These are phyloP conservation scores for Plasmodium blacklocki DNA, from an alignment of 169 alveolate species.

Conservation along the genomic window DNA sequence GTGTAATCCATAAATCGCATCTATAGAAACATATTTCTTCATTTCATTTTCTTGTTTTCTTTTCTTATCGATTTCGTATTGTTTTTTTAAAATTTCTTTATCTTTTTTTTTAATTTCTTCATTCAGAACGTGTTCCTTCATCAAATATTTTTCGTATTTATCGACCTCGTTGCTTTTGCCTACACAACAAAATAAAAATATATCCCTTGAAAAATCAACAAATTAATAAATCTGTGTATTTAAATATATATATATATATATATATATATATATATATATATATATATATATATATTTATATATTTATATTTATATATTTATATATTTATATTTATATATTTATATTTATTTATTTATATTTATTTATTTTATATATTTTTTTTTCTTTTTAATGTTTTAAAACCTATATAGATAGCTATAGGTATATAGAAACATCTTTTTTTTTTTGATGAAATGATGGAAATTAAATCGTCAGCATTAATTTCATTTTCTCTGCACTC, in stretches of 20 bases:
- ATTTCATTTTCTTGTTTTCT: conserved; percentile 22
- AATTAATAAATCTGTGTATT: neutral
- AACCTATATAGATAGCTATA: conserved; percentile 49
- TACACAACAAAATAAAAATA: neutral
- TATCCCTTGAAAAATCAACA: neutral
- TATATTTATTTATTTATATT: no score
- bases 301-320: neutral
- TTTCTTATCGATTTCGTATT: conserved; percentile 15
- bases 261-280: neutral
- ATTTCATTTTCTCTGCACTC: conserved; percentile 14
- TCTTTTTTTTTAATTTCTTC: conserved; percentile 10
- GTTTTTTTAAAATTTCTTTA: conserved; percentile 25
- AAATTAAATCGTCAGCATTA: conserved; percentile 50
- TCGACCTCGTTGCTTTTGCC: conserved; percentile 13
- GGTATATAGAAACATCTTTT: conserved; percentile 69
- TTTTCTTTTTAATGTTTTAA: no score
- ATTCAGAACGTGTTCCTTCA: conserved; percentile 5
- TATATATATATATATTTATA: neutral
- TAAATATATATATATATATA: neutral
- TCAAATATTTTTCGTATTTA: conserved; percentile 36
- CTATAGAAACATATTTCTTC: conserved; percentile 24
- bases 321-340: neutral
- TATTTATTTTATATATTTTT: no score
- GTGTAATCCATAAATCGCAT: conserved; percentile 1
- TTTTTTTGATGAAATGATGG: conserved; percentile 30